Base-by-base conservation (phyloP, 2,329 filamentous ascomycete species). In the Xylaria sp. region DNA sequence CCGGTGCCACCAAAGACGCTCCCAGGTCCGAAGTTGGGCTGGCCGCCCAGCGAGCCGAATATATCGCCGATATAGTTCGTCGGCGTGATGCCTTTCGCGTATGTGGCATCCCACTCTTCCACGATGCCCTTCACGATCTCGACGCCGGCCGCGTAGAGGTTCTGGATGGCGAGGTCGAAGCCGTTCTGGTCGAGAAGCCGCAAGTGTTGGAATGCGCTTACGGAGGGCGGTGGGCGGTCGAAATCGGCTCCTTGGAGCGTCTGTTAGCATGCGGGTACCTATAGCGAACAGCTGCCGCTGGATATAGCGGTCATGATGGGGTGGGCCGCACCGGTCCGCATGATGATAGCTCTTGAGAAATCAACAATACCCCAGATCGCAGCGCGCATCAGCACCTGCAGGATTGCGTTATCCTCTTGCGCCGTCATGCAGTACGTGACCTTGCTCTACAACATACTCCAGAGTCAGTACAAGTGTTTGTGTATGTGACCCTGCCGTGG, bases 21-120 rank as follows among this genome's bases (percentile, higher is more conserved):
- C 1, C 80, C 80, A 0, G 78, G 78, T 0, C 87, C 87, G 69
- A 89, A 90, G 66, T 88, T 84, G 0, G 87, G 86, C 39, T 71
- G 68, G 1, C 86, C 87, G 1, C 86, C 87, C 3, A 91, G 71
- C 8, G 81, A 86, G 13, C 86, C 88, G 60, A 90, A 86, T 49
- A 91, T 86, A 65, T 90, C 87, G 5, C 87, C 87, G 37, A 90
- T 72, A 63, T 91, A 91, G 63, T 90, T 90, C 1, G 67, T 73
- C 0, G 86, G 72, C 56, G 74, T 67, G 38, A 91, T 71, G 2
- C 88, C 88, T 1, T 66, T 59, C 34, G 75, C 70, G 61, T 86
- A 91, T 0, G 74, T 84, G 13, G 68, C 67, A 39, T 85, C 72
- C 88, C 88, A 91, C 3, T 74, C 78, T 0, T 68, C 53, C 11